These are phyloP conservation scores for Hypholoma sublateritium DNA, from an alignment of 768 basidiomycete genomes.

Conservation along the genomic window DNA sequence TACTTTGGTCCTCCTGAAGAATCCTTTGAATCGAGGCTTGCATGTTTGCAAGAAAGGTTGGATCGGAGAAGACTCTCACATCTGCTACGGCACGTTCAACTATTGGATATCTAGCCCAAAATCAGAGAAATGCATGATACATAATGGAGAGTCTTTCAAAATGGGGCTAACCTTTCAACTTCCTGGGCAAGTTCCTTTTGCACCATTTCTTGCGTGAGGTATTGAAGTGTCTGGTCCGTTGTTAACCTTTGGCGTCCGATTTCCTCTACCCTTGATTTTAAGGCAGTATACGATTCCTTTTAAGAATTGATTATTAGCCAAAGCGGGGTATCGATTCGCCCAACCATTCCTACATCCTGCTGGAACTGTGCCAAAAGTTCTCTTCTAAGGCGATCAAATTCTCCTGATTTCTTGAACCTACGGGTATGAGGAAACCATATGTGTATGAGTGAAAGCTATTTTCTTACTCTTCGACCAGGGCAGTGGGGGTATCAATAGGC, in stretches of 20 bases:
- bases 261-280: slow-evolving; percentile 61
- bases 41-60: slow-evolving; percentile 42
- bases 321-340: not conserved
- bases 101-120: slow-evolving; percentile 53
- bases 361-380: slow-evolving; percentile 65
- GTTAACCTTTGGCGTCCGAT: slow-evolving; percentile 56
- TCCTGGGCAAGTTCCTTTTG: slow-evolving; percentile 45
- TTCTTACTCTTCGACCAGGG: slow-evolving; percentile 65
- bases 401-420: slow-evolving; percentile 80
- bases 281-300: slow-evolving; percentile 51
- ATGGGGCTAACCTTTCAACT: slow-evolving; percentile 54
- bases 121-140: not conserved
- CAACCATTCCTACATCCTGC: slow-evolving; percentile 46
- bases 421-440: not conserved
- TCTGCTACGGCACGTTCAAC: slow-evolving; percentile 63
- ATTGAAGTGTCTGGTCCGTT: slow-evolving; percentile 53
- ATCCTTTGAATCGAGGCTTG: slow-evolving; percentile 44
- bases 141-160: not conserved
- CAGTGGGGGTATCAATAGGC: slow-evolving; percentile 55
- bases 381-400: slow-evolving; percentile 71
- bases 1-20: slow-evolving; percentile 37
- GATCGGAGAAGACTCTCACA: slow-evolving; percentile 47
- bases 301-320: not conserved
- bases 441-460: not conserved
- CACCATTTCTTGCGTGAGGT: slow-evolving; percentile 30